Evolutionary conservation across 805 yeast genomes (phyloP).

Genomic region (Lachancea cidri): DNA sequence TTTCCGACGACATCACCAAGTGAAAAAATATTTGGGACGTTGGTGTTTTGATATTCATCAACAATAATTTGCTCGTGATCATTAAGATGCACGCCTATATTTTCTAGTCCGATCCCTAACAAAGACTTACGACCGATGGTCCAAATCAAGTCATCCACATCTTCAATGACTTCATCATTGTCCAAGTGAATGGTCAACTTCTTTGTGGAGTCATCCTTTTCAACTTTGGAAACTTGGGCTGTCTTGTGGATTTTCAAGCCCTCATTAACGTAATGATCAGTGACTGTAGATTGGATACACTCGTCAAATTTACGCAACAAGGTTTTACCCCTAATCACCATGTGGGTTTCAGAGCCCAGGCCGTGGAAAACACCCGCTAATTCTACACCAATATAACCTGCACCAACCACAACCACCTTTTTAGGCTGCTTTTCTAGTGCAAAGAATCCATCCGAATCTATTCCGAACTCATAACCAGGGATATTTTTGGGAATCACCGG

Average conservation of each 20-base stretch:
- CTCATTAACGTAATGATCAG: constrained; percentile 71
- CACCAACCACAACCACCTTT: constrained; percentile 92
- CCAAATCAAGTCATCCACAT: constrained; percentile 86
- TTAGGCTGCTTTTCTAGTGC: constrained; percentile 78
- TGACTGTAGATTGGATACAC: constrained; percentile 69
- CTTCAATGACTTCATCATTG: constrained; percentile 41
- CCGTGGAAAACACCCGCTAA: constrained; percentile 91
- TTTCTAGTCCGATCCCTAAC: constrained; percentile 68
- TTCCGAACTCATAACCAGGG: constrained; percentile 80
- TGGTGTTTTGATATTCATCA: constrained; percentile 85
- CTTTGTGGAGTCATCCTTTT: constrained; percentile 43
- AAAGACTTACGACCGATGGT: constrained; percentile 87
- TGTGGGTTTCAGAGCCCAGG: constrained; percentile 77
- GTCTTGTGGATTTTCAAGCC: constrained; percentile 80
- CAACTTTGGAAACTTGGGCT: constrained; percentile 46
- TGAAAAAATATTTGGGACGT: constrained; percentile 66
- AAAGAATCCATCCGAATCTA: constrained; percentile 88
- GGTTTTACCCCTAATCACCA: constrained; percentile 87
- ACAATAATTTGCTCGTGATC: constrained; percentile 60
- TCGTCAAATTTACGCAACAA: constrained; percentile 86
- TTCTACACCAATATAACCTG: constrained; percentile 96
- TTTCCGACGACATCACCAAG: constrained; percentile 94
- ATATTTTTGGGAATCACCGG: constrained; percentile 63
- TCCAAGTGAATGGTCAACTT: constrained; percentile 44
- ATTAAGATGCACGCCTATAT: constrained; percentile 64